Evolutionary conservation across 257 asterid genomes (phyloP), one percentile per base, ranked within the genome.

Genomic region (Anisodus tanguticus): DNA sequence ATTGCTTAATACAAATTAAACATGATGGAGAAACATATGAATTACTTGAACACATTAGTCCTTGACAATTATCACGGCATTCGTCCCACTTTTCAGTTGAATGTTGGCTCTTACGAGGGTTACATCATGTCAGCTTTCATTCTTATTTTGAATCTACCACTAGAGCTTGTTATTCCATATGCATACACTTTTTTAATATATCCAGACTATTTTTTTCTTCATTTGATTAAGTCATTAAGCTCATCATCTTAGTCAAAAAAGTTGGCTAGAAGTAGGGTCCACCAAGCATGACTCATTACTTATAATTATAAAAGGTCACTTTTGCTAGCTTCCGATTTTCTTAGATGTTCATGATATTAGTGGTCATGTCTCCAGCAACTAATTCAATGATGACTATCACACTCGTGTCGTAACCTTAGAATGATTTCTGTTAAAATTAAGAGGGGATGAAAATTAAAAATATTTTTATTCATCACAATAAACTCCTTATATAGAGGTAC

Each of bases 71-170:
- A 83, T 83, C 35, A 31, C 2, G 35, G 35, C 35, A 53, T 54
- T 74, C 17, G 13, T n/a, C 57, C 31, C 15, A 41, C 45, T 22
- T 68, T 19, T 54, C 41, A 8, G 66, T 26, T 4, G 77, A 79
- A 63, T 86, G 88, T 80, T 59, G 86, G 85, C 88, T 79, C 69
- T 86, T 83, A 74, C 70, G 66, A 69, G 63, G 79, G 69, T 41
- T 26, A 77, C 79, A 86, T 83, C 26, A 86, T 86, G 55, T 60
- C 72, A 54, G 13, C 62, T 78, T 37, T 60, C 15, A 51, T 41
- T n/a, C 9, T 72, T 16, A 63, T 76, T 76, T 76, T 76, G 49
- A 76, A 76, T 76, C 22, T 6, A 76, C 81, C 81, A 76, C 81
- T 76, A 76, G 15, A 26, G 1, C 13, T 12, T 51, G 9, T 51